Percentiles rank a stretch among this genome's conserved stretches.
Evolutionary conservation across 495 filamentous ascomycete genomes (phyloP).

Genomic region (Friedmanniomyces endolithicus): DNA sequence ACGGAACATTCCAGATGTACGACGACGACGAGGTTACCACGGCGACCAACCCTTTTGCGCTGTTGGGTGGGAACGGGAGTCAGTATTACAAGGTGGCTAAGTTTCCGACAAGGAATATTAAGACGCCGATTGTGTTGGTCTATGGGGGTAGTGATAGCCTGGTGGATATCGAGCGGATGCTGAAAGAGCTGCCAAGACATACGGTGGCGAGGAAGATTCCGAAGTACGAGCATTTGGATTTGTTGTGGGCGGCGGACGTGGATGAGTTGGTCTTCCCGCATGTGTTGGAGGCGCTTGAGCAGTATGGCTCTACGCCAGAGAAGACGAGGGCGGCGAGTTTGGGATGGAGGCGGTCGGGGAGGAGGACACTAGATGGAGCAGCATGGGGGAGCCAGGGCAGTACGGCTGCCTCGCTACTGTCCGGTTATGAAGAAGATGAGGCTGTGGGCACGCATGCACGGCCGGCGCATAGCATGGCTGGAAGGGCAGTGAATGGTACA

Average conservation of each 20-base stretch:
- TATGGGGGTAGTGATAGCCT: conserved; percentile 90
- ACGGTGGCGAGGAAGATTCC: conserved; percentile 73
- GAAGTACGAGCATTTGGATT: conserved; percentile 93
- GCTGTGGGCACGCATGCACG: neutral
- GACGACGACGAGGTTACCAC: no score
- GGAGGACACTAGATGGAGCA: neutral
- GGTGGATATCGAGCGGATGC: conserved; percentile 89
- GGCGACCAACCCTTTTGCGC: conserved; percentile 50
- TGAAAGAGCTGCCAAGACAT: conserved; percentile 69
- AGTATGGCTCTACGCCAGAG: conserved; percentile 12
- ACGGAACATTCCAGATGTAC: conserved; percentile 92
- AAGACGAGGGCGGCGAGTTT: neutral
- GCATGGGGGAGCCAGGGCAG: neutral
- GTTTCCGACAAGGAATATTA: conserved; percentile 94
- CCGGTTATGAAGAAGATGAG: neutral
- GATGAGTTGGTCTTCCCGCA: conserved; percentile 30
- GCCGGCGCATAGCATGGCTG: neutral
- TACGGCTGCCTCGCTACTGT: neutral
- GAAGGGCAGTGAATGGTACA: neutral
- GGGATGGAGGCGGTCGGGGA: neutral
- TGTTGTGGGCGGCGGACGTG: conserved; percentile 86
- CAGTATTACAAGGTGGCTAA: conserved; percentile 83
- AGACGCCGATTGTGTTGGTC: conserved; percentile 82
- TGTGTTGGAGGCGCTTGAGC: conserved; percentile 51
- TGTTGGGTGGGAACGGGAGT: conserved; percentile 31